phyloP scores from a whole-genome alignment of 495 filamentous ascomycete genomes.

The Pyronema domesticum region DNA sequence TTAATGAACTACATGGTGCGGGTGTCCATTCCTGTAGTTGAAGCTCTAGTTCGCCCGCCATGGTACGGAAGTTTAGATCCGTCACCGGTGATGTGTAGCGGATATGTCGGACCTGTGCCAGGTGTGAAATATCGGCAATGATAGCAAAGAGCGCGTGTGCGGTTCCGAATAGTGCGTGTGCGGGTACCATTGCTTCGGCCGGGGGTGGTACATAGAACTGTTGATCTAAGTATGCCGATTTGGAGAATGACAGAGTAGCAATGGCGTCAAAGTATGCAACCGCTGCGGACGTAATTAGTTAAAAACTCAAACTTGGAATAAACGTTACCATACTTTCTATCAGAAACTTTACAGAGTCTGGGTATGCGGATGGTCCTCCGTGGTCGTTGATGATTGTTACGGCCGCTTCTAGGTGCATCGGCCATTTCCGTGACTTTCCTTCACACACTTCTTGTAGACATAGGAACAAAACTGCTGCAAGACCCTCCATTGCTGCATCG shows the following conservation, averaged over 20 bases:
- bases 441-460: slow-evolving; percentile 3
- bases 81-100: background rate
- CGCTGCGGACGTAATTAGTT: background rate
- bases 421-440: background rate
- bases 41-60: background rate
- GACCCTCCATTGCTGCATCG: background rate
- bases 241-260: slow-evolving; percentile 1
- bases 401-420: slow-evolving; percentile 1
- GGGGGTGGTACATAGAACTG: slow-evolving; percentile 4
- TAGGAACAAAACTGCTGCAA: slow-evolving; percentile 2
- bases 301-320: too few species aligned
- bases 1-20: background rate
- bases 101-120: slow-evolving; percentile 1
- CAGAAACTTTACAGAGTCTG: background rate
- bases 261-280: slow-evolving; percentile 6
- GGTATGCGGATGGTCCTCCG: background rate
- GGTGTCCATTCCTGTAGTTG: slow-evolving; percentile 2
- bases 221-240: slow-evolving; percentile 3
- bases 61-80: background rate
- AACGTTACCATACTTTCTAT: background rate
- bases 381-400: slow-evolving; percentile 2
- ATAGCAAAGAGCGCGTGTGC: slow-evolving; percentile 4
- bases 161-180: slow-evolving; percentile 5
- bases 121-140: slow-evolving; percentile 4
- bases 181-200: background rate